Percentiles rank a stretch among this genome's conserved stretches.
These are phyloP conservation scores for Neurospora sp. DNA, from an alignment of 495 filamentous ascomycete genomes.

Conservation along the genomic window DNA sequence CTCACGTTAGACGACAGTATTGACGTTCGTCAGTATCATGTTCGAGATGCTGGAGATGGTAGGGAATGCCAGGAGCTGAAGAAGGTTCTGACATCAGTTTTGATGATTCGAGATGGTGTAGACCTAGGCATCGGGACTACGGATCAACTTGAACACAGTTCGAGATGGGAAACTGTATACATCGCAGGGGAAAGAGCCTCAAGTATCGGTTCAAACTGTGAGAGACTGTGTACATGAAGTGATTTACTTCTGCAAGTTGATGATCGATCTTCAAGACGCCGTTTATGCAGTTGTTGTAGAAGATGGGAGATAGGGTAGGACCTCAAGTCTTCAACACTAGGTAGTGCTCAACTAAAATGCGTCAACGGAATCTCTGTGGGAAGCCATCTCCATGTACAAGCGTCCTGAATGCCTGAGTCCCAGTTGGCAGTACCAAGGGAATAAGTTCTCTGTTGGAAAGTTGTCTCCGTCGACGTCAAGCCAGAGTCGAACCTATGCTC, in stretches of 20 bases:
- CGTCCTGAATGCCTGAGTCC: neutral
- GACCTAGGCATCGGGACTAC: neutral
- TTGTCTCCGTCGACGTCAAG: neutral
- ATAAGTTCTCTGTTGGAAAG: neutral
- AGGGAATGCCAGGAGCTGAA: neutral
- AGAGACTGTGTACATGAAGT: neutral
- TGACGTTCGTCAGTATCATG: neutral
- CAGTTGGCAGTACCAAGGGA: neutral
- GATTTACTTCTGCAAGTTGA: neutral
- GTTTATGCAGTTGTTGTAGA: neutral
- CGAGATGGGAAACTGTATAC: neutral
- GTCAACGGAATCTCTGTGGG: neutral
- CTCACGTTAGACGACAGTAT: neutral
- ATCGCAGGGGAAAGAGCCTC: neutral
- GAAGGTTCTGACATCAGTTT: neutral
- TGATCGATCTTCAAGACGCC: neutral
- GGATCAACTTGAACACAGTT: neutral
- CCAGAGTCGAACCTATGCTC: neutral
- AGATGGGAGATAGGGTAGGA: neutral
- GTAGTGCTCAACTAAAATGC: neutral
- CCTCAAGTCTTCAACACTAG: neutral
- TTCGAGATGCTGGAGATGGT: neutral
- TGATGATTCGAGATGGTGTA: neutral
- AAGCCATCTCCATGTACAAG: neutral
- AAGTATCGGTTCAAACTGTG: neutral